Evolutionary conservation across 345 rosid species (phyloP).

Genomic region (Sisymbrium irio): DNA sequence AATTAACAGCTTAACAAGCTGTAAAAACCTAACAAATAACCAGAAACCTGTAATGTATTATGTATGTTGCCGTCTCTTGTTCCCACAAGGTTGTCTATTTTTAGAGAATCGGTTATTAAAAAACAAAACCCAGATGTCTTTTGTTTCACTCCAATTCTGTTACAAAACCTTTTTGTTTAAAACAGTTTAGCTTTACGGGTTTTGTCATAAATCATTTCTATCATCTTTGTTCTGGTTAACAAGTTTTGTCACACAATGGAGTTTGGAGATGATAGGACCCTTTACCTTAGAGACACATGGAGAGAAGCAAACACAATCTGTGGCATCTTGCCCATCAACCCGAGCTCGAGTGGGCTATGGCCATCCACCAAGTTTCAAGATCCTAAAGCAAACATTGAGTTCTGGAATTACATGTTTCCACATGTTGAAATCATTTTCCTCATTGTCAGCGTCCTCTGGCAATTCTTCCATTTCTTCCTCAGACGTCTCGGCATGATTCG

Average conservation of each 20-base stretch:
- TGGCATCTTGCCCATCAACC: conserved; percentile 18
- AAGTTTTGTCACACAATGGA: conserved; percentile 21
- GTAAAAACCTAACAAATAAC: conserved; percentile 22
- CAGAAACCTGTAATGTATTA: conserved; percentile 13
- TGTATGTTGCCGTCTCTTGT: conserved; percentile 16
- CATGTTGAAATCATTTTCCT: conserved; percentile 27
- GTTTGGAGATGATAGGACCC: conserved; percentile 15
- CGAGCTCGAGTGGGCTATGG: conserved; percentile 32
- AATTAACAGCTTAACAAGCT: conserved; percentile 25
- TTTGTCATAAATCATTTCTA: neutral
- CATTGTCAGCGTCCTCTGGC: conserved; percentile 22
- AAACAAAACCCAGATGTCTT: conserved; percentile 19
- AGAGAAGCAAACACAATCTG: conserved; percentile 28
- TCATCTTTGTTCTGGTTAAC: conserved; percentile 3
- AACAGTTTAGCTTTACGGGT: conserved; percentile 8
- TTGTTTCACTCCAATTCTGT: conserved; percentile 21
- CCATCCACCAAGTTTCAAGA: conserved; percentile 19
- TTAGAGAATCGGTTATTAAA: conserved; percentile 12
- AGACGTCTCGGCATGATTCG: conserved; percentile 31
- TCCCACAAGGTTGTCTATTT: conserved; percentile 9
- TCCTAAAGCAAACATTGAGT: conserved; percentile 8
- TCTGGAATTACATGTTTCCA: conserved; percentile 34
- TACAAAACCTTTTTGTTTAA: neutral
- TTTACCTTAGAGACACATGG: conserved; percentile 38
- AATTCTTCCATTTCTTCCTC: conserved; percentile 29